Evolutionary conservation across 805 yeast genomes (phyloP).

Genomic region (Hanseniaspora thailandica): DNA sequence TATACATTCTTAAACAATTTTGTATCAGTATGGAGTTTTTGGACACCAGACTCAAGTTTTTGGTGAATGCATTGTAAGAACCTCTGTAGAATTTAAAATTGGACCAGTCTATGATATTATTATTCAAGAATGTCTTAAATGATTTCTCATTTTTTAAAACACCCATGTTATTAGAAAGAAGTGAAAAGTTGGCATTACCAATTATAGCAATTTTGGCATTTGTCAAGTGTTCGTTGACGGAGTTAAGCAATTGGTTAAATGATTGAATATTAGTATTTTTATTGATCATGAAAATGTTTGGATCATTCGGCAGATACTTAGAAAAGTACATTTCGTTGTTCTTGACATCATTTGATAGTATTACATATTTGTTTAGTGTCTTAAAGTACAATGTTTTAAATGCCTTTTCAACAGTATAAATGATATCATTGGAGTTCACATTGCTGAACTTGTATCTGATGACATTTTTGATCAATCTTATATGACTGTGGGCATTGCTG

Average conservation of each 20-base stretch:
- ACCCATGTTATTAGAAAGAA: not conserved
- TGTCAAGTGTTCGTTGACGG: not conserved
- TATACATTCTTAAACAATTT: constrained; percentile 42
- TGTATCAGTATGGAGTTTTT: constrained; percentile 43
- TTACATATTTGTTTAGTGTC: constrained; percentile 7
- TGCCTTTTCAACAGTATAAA: constrained; percentile 4
- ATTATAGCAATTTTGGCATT: constrained; percentile 6
- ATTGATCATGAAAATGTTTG: constrained; percentile 7
- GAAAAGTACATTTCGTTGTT: not conserved
- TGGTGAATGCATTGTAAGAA: constrained; percentile 41
- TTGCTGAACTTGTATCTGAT: constrained; percentile 9
- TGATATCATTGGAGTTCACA: constrained; percentile 3
- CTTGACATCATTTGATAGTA: not conserved
- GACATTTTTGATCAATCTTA: constrained; percentile 5
- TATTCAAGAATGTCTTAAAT: constrained; percentile 43
- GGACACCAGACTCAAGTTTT: constrained; percentile 43
- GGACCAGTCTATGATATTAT: constrained; percentile 39
- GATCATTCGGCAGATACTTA: not conserved
- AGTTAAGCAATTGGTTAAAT: not conserved
- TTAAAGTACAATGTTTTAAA: not conserved
- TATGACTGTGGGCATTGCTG: not conserved
- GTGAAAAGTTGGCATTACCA: not conserved
- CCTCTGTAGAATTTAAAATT: constrained; percentile 36
- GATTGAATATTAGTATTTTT: constrained; percentile 6
- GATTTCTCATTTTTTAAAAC: constrained; percentile 31